Percentiles rank a stretch among this genome's conserved stretches.
Conservation (phyloP, 169 alveolate species). For the Plasmodium inui region DNA sequence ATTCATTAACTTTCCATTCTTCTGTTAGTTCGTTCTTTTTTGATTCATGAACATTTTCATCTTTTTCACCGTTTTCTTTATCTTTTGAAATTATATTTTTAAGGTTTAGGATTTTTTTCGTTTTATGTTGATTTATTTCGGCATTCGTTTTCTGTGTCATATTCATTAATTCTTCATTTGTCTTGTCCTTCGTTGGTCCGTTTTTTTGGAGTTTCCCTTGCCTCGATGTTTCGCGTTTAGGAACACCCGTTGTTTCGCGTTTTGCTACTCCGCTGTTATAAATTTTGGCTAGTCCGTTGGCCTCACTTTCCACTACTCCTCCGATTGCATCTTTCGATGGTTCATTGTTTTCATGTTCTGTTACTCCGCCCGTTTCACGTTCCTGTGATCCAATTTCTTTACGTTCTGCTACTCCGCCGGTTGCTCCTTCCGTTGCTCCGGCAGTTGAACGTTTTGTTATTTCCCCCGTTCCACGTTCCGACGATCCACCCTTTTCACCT, state of each 20-base stretch:
- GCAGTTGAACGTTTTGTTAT: not conserved
- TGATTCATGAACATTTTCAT: not conserved
- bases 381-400: too few relatives aligned
- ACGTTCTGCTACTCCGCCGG: not conserved
- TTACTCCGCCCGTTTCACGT: too few relatives aligned
- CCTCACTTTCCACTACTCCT: not conserved
- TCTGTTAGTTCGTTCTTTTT: not conserved
- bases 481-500: not conserved
- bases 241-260: not conserved
- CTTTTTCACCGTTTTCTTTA: not conserved
- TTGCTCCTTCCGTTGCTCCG: not conserved
- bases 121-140: not conserved
- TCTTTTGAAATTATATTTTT: not conserved
- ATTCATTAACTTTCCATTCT: slow-evolving; percentile 13
- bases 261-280: not conserved
- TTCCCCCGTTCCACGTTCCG: not conserved
- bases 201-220: not conserved
- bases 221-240: not conserved
- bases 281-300: not conserved
- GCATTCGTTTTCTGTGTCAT: not conserved
- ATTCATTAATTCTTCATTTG: not conserved
- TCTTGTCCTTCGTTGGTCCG: not conserved
- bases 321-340: not conserved
- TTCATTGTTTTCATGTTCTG: not conserved
- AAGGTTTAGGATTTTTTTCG: not conserved